phyloP scores from a whole-genome alignment of 75 land plant genomes.

The Cunninghamia lanceolata region DNA sequence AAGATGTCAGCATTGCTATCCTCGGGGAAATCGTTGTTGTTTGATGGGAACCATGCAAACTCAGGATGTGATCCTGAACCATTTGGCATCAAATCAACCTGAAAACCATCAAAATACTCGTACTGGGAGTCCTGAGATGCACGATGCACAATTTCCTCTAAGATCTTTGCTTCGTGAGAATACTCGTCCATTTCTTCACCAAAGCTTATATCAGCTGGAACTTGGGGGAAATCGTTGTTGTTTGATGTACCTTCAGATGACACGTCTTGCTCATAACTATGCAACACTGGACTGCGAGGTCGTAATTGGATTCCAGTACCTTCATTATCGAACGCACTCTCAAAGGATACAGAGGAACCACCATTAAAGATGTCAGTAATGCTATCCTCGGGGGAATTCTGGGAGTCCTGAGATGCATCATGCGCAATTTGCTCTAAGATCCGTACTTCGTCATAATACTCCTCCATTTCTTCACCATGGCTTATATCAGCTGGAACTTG shows the following conservation, averaged over 20 bases:
- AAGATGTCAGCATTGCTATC: not conserved
- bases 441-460: not conserved
- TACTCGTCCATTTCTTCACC: not conserved
- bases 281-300: not conserved
- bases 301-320: not conserved
- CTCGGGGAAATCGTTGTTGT: not conserved
- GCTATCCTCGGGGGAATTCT: not conserved
- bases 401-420: not conserved
- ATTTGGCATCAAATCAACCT: not conserved
- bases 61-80: not conserved
- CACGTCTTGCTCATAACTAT: not conserved
- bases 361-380: not conserved
- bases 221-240: not conserved
- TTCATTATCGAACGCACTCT: not conserved
- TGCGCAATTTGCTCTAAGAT: not conserved
- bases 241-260: not conserved
- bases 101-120: not conserved
- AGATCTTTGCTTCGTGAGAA: not conserved
- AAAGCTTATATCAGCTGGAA: not conserved
- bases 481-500: constrained; percentile 1
- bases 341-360: not conserved
- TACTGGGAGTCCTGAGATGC: not conserved
- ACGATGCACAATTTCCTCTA: not conserved
- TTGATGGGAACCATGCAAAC: not conserved
- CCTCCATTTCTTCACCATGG: not conserved